These are phyloP conservation scores for Vigna mungo DNA, from an alignment of 306 rosid genomes.

Conservation along the genomic window DNA sequence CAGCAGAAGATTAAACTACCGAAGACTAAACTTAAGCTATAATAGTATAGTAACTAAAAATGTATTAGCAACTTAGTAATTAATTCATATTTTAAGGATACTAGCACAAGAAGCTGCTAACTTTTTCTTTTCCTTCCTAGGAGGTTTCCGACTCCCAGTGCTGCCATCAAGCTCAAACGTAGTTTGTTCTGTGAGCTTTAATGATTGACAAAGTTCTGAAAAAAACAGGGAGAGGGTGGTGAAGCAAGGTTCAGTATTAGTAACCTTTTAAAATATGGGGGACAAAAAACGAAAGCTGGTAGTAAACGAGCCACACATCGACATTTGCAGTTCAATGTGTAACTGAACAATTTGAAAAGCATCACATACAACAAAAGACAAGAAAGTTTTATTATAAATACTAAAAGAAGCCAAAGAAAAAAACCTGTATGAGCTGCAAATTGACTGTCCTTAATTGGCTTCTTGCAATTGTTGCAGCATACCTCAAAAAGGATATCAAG, in stretches of 20 bases:
- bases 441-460: slow-evolving; percentile 84
- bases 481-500: slow-evolving; percentile 69
- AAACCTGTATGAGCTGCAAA: slow-evolving; percentile 89
- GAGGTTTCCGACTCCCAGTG: slow-evolving; percentile 64
- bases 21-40: slow-evolving; percentile 19
- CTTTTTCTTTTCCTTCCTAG: slow-evolving; percentile 85
- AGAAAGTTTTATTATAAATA: slow-evolving; percentile 18
- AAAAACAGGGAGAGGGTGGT: not conserved
- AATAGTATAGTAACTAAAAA: slow-evolving; percentile 27
- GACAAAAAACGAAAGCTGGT: slow-evolving; percentile 11
- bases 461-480: slow-evolving; percentile 92
- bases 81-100: slow-evolving; percentile 63
- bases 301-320: slow-evolving; percentile 14
- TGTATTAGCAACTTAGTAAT: slow-evolving; percentile 5
- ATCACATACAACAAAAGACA: slow-evolving; percentile 22
- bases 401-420: slow-evolving; percentile 33
- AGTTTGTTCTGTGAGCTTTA: slow-evolving; percentile 58
- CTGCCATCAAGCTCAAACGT: slow-evolving; percentile 62
- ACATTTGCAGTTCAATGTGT: slow-evolving; percentile 22
- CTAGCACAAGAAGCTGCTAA: slow-evolving; percentile 61
- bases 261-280: slow-evolving; percentile 36
- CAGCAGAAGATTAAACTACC: slow-evolving; percentile 27
- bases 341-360: slow-evolving; percentile 23
- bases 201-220: slow-evolving; percentile 84
- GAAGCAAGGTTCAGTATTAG: slow-evolving; percentile 40